Base-by-base conservation (phyloP, 2,329 filamentous ascomycete genomes). In the Aciculosporium take region DNA sequence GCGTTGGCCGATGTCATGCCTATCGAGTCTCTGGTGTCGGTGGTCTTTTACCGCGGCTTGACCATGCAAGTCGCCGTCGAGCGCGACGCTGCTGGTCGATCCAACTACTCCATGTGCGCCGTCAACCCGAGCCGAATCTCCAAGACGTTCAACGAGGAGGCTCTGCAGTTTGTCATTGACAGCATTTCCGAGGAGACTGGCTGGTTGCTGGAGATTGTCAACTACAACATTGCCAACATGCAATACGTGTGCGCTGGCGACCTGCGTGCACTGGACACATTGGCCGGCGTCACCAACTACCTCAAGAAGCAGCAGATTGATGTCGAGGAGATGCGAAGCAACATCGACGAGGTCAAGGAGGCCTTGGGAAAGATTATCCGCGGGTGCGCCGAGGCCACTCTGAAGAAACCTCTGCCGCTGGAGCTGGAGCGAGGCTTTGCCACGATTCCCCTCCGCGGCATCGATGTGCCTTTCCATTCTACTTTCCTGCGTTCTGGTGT, bases 41-140 rank as follows among this genome's bases (percentile, higher is more conserved):
- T 98, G 36, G 93, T 98, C 42, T 98, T 98, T 74, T 98, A 98
- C 70, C 87, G 91, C 63, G 91, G 91, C 56, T 70, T 98, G 56
- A 98, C 91, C 18, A 98, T 98, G 91, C 91, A 98, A 66, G 91
- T 98, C 37, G 91, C 91, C 20, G 91, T 98, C 49, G 91, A 96
- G 69, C 87, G 91, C 59, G 91, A 98, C 61, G 88, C 81, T 45
- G 71, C 77, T 49, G 91, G 91, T 29, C 84, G 91, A 43, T 95
- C 88, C 52, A 96, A 96, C 72, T 98, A 98, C 72, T 88, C 84
- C 47, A 98, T 98, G 91, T 95, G 89, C 62, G 91, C 91, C 43
- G 89, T 98, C 64, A 98, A 98, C 69, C 91, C 91, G 28, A 94
- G 87, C 70, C 81, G 91, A 49, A 95, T 98, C 62, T 93, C 85